phyloP scores from a whole-genome alignment of 2,329 filamentous ascomycete genomes.

The Macrophomina tecta region DNA sequence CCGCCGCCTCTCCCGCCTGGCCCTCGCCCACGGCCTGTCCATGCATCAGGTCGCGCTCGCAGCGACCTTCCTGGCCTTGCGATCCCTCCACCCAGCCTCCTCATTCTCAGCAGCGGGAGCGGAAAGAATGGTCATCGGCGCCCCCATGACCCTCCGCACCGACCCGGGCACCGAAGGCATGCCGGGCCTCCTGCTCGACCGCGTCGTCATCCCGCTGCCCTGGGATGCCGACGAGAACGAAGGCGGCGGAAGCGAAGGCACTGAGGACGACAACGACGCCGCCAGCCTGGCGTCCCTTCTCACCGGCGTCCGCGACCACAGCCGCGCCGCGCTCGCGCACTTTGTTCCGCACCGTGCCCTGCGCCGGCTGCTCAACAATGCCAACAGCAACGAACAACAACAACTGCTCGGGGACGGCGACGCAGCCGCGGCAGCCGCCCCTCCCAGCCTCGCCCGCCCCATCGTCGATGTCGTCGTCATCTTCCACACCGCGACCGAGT shows the following conservation, averaged over 20 bases:
- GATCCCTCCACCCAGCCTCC: not conserved
- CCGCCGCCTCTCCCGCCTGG: not conserved
- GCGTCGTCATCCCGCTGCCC: conserved; percentile 15
- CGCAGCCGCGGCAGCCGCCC: not conserved
- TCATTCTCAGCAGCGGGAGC: not conserved
- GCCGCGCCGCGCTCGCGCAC: conserved; percentile 12
- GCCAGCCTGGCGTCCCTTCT: not conserved
- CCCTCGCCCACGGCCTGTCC: not conserved
- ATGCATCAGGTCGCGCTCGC: conserved; percentile 23
- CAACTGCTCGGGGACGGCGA: not conserved
- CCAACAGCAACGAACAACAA: no score
- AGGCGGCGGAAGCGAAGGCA: not conserved
- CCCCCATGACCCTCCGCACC: conserved; percentile 22
- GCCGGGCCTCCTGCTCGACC: conserved; percentile 27
- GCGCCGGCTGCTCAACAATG: not conserved
- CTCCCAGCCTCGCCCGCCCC: not conserved
- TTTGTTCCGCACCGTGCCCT: conserved; percentile 3
- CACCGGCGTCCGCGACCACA: not conserved
- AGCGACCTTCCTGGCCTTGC: conserved; percentile 12
- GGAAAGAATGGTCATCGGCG: conserved; percentile 18
- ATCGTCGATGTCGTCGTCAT: not conserved
- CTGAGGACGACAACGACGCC: not conserved
- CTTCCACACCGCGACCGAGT: conserved; percentile 20
- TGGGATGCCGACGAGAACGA: not conserved
- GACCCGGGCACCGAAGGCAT: conserved; percentile 26